Conservation (phyloP, 2,329 filamentous ascomycete species). For the Apiospora malaysiana region DNA sequence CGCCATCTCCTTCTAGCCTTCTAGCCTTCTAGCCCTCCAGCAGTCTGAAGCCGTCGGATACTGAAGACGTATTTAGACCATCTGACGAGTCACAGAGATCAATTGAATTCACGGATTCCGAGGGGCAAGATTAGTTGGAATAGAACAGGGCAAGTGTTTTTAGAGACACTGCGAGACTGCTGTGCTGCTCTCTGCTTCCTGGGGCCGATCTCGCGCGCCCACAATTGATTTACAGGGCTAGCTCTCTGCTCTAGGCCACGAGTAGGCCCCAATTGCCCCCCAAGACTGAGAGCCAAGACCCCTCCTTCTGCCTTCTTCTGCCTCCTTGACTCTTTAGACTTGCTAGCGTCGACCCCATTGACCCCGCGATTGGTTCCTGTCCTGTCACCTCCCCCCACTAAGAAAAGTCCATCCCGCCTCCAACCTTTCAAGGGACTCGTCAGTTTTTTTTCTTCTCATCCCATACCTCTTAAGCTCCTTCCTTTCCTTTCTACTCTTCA, state of each 20-base stretch:
- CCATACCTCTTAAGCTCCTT: background rate
- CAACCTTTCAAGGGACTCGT: background rate
- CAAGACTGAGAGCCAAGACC: background rate
- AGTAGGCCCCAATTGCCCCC: no score
- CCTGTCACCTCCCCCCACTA: conserved; percentile 3
- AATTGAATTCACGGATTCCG: background rate
- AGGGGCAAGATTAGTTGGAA: background rate
- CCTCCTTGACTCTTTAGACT: conserved; percentile 4
- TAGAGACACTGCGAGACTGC: background rate
- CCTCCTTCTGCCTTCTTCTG: background rate
- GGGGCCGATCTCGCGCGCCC: conserved; percentile 11
- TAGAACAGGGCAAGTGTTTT: background rate
- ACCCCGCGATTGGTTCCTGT: conserved; percentile 16
- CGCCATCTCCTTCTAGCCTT: background rate
- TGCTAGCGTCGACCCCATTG: background rate
- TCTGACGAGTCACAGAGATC: background rate
- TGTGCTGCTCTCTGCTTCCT: background rate
- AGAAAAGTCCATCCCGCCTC: conserved; percentile 12
- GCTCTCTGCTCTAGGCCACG: background rate
- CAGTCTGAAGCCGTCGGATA: no score
- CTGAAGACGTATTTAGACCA: background rate
- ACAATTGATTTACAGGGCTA: background rate
- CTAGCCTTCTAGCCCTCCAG: no score
- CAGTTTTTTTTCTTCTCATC: conserved; percentile 8
- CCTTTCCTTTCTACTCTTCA: background rate